Conservation (phyloP, 2,329 filamentous ascomycete species). For the Dactylellina leptospora region DNA sequence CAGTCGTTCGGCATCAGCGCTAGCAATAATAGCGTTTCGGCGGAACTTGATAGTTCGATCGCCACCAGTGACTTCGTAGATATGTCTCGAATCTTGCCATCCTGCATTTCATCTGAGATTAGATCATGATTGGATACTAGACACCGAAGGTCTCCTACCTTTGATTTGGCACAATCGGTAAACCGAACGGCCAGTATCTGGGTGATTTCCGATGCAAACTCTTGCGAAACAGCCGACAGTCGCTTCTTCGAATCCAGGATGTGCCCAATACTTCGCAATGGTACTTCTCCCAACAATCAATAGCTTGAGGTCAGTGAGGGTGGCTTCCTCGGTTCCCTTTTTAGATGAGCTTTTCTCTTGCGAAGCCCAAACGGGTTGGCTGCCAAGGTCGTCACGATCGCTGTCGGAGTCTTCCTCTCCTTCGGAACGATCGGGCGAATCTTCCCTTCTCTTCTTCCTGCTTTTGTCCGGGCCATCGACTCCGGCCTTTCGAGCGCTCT, state of each 20-base stretch:
- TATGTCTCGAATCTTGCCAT: conserved; percentile 40
- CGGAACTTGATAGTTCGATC: conserved; percentile 35
- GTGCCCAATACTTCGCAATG: conserved; percentile 91
- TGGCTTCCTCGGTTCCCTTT: conserved; percentile 52
- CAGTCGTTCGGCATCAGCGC: conserved; percentile 24
- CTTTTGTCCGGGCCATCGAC: conserved; percentile 48
- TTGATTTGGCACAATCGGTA: conserved; percentile 92
- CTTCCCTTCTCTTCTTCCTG: conserved; percentile 54
- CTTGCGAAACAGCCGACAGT: conserved; percentile 81
- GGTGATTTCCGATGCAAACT: conserved; percentile 81
- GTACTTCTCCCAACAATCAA: conserved; percentile 82
- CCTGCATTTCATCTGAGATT: conserved; percentile 6
- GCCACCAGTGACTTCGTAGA: conserved; percentile 35
- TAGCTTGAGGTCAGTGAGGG: conserved; percentile 58
- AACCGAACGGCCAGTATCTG: conserved; percentile 72
- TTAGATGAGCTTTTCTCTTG: conserved; percentile 43
- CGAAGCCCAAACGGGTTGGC: conserved; percentile 30
- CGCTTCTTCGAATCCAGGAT: conserved; percentile 83
- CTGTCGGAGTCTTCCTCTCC: conserved; percentile 54
- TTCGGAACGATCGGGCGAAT: conserved; percentile 49
- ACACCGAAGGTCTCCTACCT: conserved; percentile 64
- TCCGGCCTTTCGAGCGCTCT: conserved; percentile 54
- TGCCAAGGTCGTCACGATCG: conserved; percentile 49
- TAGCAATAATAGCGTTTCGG: conserved; percentile 45
- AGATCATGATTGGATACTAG: neutral